Percentiles rank a stretch among this genome's conserved stretches.
Evolutionary conservation across 768 basidiomycete species (phyloP).

Genomic region (Dacryopinax spathularia): DNA sequence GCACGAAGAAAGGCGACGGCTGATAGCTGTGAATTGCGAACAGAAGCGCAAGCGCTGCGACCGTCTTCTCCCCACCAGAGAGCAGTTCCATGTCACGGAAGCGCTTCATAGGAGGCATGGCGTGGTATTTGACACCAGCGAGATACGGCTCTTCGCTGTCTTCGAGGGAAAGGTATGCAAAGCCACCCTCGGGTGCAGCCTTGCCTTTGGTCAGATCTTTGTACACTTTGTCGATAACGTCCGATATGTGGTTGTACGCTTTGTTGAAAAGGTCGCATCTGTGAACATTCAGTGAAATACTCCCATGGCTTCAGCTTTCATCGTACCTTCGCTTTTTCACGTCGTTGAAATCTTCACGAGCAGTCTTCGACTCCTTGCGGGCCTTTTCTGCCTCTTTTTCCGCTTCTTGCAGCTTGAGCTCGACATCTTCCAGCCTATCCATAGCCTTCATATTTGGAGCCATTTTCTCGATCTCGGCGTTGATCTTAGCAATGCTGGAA

Average conservation of each 20-base stretch:
- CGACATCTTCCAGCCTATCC: conserved; percentile 76
- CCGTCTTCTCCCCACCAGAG: conserved; percentile 96
- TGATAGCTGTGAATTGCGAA: conserved; percentile 98
- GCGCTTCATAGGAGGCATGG: conserved; percentile 99
- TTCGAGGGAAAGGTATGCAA: conserved; percentile 90
- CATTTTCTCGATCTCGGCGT: conserved; percentile 76
- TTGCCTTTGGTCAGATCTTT: conserved; percentile 96
- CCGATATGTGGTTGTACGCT: conserved; percentile 91
- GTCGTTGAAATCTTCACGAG: conserved; percentile 85
- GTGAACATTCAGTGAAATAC: conserved; percentile 5
- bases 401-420: conserved; percentile 70
- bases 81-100: conserved; percentile 99
- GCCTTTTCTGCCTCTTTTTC: conserved; percentile 89
- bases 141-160: conserved; percentile 86
- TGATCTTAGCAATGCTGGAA: conserved; percentile 51
- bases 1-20: conserved; percentile 92
- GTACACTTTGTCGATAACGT: conserved; percentile 88
- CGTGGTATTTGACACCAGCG: conserved; percentile 92
- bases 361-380: conserved; percentile 72
- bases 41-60: conserved; percentile 87
- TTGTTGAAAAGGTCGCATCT: conserved; percentile 83
- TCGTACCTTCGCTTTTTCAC: conserved; percentile 62
- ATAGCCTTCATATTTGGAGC: conserved; percentile 96
- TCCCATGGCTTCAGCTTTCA: not conserved
- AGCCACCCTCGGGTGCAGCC: conserved; percentile 84